Evolutionary conservation across 331 rosid species (phyloP), one percentile per base, ranked within the genome.

Genomic region (Arachis monticola): DNA sequence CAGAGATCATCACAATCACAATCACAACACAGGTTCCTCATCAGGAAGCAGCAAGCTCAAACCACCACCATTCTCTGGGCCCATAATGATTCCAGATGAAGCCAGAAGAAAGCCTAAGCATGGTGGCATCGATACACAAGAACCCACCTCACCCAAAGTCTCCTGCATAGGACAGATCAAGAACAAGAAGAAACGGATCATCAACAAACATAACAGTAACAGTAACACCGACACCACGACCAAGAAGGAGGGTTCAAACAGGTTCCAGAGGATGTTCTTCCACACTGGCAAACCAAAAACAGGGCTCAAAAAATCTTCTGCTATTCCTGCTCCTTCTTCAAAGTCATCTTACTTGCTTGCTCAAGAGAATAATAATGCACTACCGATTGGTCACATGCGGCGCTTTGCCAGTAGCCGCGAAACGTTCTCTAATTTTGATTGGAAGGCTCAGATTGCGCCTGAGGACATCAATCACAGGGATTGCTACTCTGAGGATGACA

Each of bases 91-190:
- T 56, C 91, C 92, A 0, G 58, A 62, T 0, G 92, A 93, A 67
- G 92, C 87, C 2, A 81, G 97, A 77, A 77, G 83, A 55, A 80
- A 82, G 35, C 60, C 83, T 0, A 87, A 69, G 12, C 80, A 45
- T n/a, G 83, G 81, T 1, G 70, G 77, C 13, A 74, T 60, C 1
- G 83, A 75, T 57, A 63, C 80, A 6, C 88, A 68, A 3, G 95
- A 91, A 8, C 99, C 97, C 12, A 88, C 95, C 48, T 94, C 97
- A 2, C 99, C 99, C 0, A 88, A 88, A 65, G 75, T 94, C 6
- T 94, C 99, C 1, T 94, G 99, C 77, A 90, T 92, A 83, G 97
- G 97, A 30, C 96, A 91, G 79, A 91, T 93, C 88, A 93, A 89
- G 85, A 89, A 83, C 69, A 91, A 86, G 90, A 89, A 91, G 60